phyloP scores from a whole-genome alignment of 208 protist genomes.

The Phytomonas sp. region DNA sequence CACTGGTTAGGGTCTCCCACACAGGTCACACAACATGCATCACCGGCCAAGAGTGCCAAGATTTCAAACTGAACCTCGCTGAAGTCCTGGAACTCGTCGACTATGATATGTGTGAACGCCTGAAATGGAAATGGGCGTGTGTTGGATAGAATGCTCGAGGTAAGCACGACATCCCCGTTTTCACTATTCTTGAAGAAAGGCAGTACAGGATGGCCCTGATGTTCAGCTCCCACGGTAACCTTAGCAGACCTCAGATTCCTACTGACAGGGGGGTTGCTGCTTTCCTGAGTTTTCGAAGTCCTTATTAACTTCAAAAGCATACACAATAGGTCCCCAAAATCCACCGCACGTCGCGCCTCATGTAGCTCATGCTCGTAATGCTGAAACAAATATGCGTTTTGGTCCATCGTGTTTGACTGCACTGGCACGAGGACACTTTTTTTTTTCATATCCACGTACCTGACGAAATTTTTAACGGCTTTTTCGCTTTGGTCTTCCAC shows the following conservation, averaged over 20 bases:
- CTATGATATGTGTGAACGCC: constrained; percentile 75
- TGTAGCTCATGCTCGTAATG: constrained; percentile 67
- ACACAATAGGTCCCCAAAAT: constrained; percentile 82
- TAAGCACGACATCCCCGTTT: background rate
- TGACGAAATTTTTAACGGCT: constrained; percentile 42
- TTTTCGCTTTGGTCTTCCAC: constrained; percentile 37
- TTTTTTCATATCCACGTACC: constrained; percentile 67
- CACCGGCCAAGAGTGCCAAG: constrained; percentile 66
- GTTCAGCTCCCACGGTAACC: background rate
- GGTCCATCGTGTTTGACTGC: constrained; percentile 40
- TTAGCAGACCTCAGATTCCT: background rate
- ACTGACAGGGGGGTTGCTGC: background rate
- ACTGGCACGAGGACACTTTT: constrained; percentile 32
- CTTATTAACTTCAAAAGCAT: constrained; percentile 60
- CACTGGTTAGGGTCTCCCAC: constrained; percentile 86
- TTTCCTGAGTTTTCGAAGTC: background rate
- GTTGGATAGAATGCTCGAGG: constrained; percentile 15
- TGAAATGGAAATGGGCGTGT: constrained; percentile 27
- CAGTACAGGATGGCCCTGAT: background rate
- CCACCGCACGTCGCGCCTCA: constrained; percentile 52
- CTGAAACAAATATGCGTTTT: constrained; percentile 59
- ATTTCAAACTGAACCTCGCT: constrained; percentile 85
- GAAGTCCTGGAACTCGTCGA: constrained; percentile 88
- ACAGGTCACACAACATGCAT: constrained; percentile 75
- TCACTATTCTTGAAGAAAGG: background rate